Conservation (phyloP, 164 flowering plant genomes). For the Litsea cubeba region DNA sequence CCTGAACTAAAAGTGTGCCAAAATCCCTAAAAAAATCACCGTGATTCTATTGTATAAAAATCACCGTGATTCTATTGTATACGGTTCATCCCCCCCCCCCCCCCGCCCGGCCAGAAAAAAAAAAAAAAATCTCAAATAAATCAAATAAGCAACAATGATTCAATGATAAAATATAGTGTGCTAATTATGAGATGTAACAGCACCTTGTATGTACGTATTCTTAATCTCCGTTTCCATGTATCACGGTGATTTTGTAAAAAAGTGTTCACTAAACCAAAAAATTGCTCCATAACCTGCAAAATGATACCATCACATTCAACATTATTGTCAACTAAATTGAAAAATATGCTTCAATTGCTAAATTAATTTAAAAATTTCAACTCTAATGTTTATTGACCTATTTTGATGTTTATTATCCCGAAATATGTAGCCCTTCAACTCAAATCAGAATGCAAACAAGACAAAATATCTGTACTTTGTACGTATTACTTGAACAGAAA, state of each 20-base stretch:
- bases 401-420: background rate
- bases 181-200: background rate
- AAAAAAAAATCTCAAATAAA: too few relatives aligned
- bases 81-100: too few relatives aligned
- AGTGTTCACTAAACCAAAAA: constrained; percentile 89
- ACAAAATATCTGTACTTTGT: too few relatives aligned
- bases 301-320: constrained; percentile 5
- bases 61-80: too few relatives aligned
- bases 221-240: constrained; percentile 80
- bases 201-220: constrained; percentile 97
- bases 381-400: background rate
- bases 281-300: constrained; percentile 97
- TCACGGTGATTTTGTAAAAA: constrained; percentile 73
- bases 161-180: too few relatives aligned
- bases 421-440: background rate
- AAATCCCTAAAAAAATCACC: too few relatives aligned
- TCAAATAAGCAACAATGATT: too few relatives aligned
- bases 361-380: too few relatives aligned
- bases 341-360: background rate
- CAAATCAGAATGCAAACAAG: background rate
- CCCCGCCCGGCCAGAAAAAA: too few relatives aligned
- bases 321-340: background rate
- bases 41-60: too few relatives aligned
- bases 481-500: too few relatives aligned
- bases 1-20: too few relatives aligned